Conservation (phyloP, 2,329 filamentous ascomycete genomes). For the Trichoderma oligosporum region DNA sequence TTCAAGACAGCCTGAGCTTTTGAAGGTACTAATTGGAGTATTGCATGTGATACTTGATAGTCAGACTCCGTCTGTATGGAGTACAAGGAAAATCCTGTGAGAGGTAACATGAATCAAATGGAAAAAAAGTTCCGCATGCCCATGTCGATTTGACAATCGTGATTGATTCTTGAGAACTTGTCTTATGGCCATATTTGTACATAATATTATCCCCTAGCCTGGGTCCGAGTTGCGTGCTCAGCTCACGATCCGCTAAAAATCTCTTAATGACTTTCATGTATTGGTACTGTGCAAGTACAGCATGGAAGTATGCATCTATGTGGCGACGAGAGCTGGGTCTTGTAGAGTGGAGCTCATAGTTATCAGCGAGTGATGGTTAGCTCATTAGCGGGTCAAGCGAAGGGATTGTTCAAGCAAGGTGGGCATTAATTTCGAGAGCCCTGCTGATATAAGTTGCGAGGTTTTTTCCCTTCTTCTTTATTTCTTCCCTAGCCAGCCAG, state of each 20-base stretch:
- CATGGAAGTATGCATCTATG: too few species aligned
- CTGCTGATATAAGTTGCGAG: too few species aligned
- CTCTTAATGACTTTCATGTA: neutral
- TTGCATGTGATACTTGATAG: too few species aligned
- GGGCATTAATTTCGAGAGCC: too few species aligned
- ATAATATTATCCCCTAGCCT: neutral
- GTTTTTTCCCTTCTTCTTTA: too few species aligned
- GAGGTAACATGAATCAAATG: neutral
- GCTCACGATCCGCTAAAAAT: neutral
- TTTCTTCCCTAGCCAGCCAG: too few species aligned
- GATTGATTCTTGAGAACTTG: too few species aligned
- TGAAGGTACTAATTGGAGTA: too few species aligned
- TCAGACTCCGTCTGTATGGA: too few species aligned
- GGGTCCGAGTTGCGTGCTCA: conserved; percentile 9
- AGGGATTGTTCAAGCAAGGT: neutral
- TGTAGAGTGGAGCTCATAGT: conserved; percentile 5
- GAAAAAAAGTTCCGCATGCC: conserved; percentile 1
- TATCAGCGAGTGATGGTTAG: conserved; percentile 10
- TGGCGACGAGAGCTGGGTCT: neutral
- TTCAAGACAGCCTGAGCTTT: too few species aligned
- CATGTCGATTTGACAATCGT: too few species aligned
- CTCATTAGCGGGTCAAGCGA: conserved; percentile 12
- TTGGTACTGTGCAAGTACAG: neutral
- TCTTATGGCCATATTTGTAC: too few species aligned
- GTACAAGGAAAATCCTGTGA: neutral